Evolutionary conservation across 495 filamentous ascomycete species (phyloP).

Genomic region (Neurospora sp.): DNA sequence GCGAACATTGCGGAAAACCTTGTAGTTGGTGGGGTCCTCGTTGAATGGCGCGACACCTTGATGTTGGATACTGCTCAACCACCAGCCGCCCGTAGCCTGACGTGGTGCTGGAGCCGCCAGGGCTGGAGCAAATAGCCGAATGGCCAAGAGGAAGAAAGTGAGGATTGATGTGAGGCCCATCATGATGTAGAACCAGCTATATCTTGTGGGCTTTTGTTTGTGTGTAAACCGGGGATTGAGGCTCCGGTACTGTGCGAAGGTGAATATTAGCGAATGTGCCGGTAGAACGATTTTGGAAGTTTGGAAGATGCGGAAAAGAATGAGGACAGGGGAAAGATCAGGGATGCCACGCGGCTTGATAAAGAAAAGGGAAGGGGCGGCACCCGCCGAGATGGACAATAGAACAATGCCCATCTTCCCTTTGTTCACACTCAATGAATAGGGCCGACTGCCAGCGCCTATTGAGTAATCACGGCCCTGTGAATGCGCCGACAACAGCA

Average conservation of each 20-base stretch:
- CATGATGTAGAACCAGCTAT: constrained; percentile 33
- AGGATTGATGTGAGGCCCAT: constrained; percentile 33
- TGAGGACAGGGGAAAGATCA: constrained; percentile 4
- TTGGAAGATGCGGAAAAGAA: constrained; percentile 12
- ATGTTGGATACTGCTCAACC: constrained; percentile 63
- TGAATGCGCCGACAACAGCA: background rate
- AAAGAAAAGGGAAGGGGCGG: background rate
- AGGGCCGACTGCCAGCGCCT: background rate
- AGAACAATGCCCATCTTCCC: background rate
- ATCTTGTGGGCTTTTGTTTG: constrained; percentile 10
- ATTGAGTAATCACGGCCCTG: background rate
- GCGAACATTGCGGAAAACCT: constrained; percentile 80
- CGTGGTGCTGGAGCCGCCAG: constrained; percentile 21
- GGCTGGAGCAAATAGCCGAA: constrained; percentile 24
- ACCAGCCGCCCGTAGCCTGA: constrained; percentile 43
- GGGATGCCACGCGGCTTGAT: constrained; percentile 4
- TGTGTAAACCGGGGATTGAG: constrained; percentile 5
- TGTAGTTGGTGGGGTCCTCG: constrained; percentile 37
- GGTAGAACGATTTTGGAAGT: background rate
- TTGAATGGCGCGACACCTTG: constrained; percentile 61
- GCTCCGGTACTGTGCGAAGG: background rate
- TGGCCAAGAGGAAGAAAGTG: constrained; percentile 23
- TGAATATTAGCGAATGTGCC: background rate
- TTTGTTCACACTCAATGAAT: background rate
- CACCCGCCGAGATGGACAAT: background rate